Evolutionary conservation across 1,284 basidiomycete species (phyloP).

Genomic region (Rhodotorula sp.): DNA sequence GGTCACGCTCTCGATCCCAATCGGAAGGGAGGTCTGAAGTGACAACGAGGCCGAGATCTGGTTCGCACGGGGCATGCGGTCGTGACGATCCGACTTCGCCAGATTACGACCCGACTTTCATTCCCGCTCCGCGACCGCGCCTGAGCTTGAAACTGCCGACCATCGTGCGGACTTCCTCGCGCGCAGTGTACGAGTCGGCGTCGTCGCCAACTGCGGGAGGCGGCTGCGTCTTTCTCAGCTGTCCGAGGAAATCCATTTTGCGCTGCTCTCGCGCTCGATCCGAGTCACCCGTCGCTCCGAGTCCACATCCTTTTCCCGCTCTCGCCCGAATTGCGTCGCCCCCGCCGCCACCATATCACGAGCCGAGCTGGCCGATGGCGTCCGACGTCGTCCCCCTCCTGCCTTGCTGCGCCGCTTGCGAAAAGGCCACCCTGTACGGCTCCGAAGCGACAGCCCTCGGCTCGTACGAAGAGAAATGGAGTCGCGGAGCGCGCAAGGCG

Average conservation of each 20-base stretch:
- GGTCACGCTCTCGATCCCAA: neutral
- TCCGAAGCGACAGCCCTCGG: neutral
- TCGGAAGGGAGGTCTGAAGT: neutral
- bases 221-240: neutral
- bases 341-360: neutral
- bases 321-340: neutral
- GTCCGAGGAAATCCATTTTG: neutral
- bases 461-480: slow-evolving; percentile 1
- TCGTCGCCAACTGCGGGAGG: neutral
- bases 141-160: slow-evolving; percentile 26
- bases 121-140: slow-evolving; percentile 8
- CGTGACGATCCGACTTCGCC: neutral
- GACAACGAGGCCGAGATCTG: too few relatives aligned
- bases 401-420: slow-evolving; percentile 17
- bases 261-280: neutral
- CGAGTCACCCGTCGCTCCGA: neutral
- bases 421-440: slow-evolving; percentile 16
- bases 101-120: slow-evolving; percentile 12
- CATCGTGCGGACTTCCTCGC: slow-evolving; percentile 7
- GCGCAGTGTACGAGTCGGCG: neutral
- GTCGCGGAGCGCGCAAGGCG: neutral
- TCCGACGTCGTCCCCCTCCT: slow-evolving; percentile 11
- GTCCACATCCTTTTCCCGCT: neutral
- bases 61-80: neutral
- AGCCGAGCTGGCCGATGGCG: neutral